Conservation (phyloP, 1,139 yeast genomes). For the Geotrichum restrictum region DNA sequence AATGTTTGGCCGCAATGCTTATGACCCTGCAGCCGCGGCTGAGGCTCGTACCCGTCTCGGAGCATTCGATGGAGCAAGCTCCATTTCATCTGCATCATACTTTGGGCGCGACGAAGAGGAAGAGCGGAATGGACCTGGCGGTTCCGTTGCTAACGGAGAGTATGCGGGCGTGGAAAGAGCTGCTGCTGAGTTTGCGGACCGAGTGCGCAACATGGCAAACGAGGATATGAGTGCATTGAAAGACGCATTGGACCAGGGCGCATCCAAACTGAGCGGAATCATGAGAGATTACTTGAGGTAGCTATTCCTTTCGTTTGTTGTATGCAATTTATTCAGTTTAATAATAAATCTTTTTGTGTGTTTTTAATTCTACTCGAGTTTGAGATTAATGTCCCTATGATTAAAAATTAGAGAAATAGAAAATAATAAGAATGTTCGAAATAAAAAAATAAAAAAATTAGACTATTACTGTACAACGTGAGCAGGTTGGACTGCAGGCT, state of each 20-base stretch:
- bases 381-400: not conserved
- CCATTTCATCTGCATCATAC: slow-evolving; percentile 87
- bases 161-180: slow-evolving; percentile 49
- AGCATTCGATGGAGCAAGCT: slow-evolving; percentile 76
- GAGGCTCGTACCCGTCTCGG: slow-evolving; percentile 80
- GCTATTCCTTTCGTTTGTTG: no score
- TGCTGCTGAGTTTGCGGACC: slow-evolving; percentile 65
- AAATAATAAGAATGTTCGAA: no score
- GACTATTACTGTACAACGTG: no score
- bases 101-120: slow-evolving; percentile 77
- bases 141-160: slow-evolving; percentile 24
- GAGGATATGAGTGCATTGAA: slow-evolving; percentile 85
- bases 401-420: not conserved
- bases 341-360: not conserved
- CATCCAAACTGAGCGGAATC: slow-evolving; percentile 76
- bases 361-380: not conserved
- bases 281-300: slow-evolving; percentile 76
- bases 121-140: slow-evolving; percentile 33
- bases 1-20: slow-evolving; percentile 82
- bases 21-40: slow-evolving; percentile 69
- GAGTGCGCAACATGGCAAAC: slow-evolving; percentile 69
- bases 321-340: not conserved
- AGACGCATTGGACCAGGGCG: slow-evolving; percentile 94
- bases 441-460: not conserved
- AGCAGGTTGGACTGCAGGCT: no score